Evolutionary conservation across 345 rosid species (phyloP), one percentile per base, ranked within the genome.

Genomic region (Citrus sp.): DNA sequence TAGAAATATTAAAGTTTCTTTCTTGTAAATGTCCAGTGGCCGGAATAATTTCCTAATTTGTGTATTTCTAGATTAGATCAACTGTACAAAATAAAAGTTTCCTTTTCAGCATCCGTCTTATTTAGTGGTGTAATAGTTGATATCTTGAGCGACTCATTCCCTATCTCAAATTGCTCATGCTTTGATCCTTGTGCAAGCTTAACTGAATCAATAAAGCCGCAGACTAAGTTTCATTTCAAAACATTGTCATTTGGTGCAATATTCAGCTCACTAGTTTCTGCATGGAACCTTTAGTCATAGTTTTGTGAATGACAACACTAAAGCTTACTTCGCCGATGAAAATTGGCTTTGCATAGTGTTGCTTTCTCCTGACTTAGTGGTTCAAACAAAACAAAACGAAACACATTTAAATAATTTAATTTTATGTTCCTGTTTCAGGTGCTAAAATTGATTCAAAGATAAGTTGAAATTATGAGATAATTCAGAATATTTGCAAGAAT

Each of bases 11-110:
- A 21, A 72, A 51, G 49, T 61, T 46, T 22, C 32, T 32, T 70
- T 78, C 62, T 73, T 69, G 22, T 68, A 78, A n/a, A 70, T 67
- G 66, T 75, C 35, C 3, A n/a, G 14, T 70, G 27, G 74, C 55
- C 32, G 60, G 40, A 69, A 64, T 64, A 65, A 40, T 64, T 38
- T 66, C 49, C 67, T 18, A 16, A 21, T 28, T 64, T 25, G 35
- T 42, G 72, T 13, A 64, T 67, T 56, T 74, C 65, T 27, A 63
- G 67, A 62, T 70, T 30, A 66, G 32, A 59, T 67, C 21, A 5
- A 24, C 12, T 49, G 58, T 64, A 54, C 66, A 46, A 72, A 70
- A 65, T 55, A 40, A 34, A n/a, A 40, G 21, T 28, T 62, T 10
- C 18, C 28, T 18, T 46, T 35, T 32, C 2, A 49, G 34, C 67